Evolutionary conservation across 306 rosid genomes (phyloP), one percentile per base, ranked within the genome.

Genomic region (Glycine latifolia): DNA sequence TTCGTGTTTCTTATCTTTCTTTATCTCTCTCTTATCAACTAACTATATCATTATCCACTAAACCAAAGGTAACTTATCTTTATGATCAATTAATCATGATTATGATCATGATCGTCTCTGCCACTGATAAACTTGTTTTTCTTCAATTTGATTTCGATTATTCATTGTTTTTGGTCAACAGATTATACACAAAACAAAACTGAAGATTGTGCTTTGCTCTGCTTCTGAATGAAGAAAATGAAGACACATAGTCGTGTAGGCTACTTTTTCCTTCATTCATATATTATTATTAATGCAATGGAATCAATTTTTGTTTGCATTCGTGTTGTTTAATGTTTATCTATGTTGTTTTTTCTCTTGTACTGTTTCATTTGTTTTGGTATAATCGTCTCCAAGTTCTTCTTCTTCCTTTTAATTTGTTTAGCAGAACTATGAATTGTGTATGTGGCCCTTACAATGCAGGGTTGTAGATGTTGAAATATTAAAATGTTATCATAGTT

Each of bases 161-260:
- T 53, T 65, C 48, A 5, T 17, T 20, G 75, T 15, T 66, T 66
- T 37, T 66, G 66, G 48, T 67, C 66, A 65, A 66, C 67, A 78
- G 81, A 8, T 78, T 17, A 7, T 1, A 33, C 63, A 65, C 8
- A 52, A 2, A 54, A 44, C 1, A 52, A 52, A 37, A 52, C 63
- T 15, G 6, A 54, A 10, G 41, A 20, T 5, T 43, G 43, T 17
- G 26, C 8, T 46, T 8, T 58, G 55, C 7, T 68, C 49, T 67
- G 31, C 20, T 68, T 79, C 76, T 56, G 68, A 79, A 67, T 43
- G 17, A 76, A 68, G 68, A 79, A 14, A 43, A 79, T 55, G 82
- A 71, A 43, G 37, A 13, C 59, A 55, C 15, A 43, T 13, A 37
- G 17, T 55, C 82, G 17, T 26, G 82, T 79, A 68, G 41, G 82